Evolutionary conservation across 257 asterid species (phyloP).

Genomic region (Lavandula angustifolia): DNA sequence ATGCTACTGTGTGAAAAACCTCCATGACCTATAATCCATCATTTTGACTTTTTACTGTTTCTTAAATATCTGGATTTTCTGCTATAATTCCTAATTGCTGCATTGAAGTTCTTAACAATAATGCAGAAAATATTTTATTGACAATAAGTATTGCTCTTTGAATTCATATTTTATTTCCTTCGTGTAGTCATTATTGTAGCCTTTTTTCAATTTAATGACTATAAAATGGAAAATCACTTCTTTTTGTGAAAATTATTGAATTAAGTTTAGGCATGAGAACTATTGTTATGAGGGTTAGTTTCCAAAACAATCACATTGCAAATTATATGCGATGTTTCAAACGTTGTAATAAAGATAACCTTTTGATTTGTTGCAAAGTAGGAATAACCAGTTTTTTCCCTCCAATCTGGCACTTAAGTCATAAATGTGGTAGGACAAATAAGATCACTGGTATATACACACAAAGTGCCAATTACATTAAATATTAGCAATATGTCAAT

Average conservation of each 20-base stretch:
- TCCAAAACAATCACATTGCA: too few species aligned
- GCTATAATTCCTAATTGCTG: background rate
- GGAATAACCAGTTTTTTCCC: too few species aligned
- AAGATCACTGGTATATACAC: too few species aligned
- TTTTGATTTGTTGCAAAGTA: too few species aligned
- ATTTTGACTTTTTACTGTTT: background rate
- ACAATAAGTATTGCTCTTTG: background rate
- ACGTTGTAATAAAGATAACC: too few species aligned
- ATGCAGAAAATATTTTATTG: background rate
- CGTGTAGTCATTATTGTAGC: background rate
- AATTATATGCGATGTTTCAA: too few species aligned
- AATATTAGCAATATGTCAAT: too few species aligned
- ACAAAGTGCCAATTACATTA: too few species aligned
- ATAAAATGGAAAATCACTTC: background rate
- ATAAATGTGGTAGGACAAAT: too few species aligned
- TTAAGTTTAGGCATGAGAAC: background rate
- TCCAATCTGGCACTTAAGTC: too few species aligned
- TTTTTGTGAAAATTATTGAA: background rate
- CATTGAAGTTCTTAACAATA: slow-evolving; percentile 1
- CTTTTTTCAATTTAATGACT: background rate
- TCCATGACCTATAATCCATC: background rate
- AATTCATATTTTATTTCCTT: background rate
- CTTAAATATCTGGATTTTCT: background rate
- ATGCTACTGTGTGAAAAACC: background rate
- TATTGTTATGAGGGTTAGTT: background rate